Conservation (phyloP, 1,284 basidiomycete genomes). For the Coriolopsis trogii region DNA sequence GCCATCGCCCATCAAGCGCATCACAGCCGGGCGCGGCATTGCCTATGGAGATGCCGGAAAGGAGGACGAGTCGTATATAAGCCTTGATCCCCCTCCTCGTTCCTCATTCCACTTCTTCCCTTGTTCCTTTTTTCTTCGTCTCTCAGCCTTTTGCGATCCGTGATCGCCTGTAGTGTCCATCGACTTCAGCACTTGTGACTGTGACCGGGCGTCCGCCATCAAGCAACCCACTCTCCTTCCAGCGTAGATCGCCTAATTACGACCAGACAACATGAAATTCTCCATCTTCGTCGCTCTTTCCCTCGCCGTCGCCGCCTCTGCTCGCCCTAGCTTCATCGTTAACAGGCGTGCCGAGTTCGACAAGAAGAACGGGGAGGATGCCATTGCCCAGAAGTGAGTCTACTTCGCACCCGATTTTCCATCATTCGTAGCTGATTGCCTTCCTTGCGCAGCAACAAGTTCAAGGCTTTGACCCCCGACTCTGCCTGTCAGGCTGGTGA, state of each 20-base stretch:
- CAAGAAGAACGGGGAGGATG: slow-evolving; percentile 55
- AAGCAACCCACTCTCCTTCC: slow-evolving; percentile 15
- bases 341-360: slow-evolving; percentile 37
- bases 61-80: slow-evolving; percentile 9
- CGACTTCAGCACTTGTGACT: slow-evolving; percentile 20
- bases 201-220: slow-evolving; percentile 28
- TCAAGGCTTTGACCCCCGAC: slow-evolving; percentile 41
- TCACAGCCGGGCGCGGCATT: slow-evolving; percentile 7
- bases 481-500: slow-evolving; percentile 47
- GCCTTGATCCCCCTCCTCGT: background rate
- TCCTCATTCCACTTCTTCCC: slow-evolving; percentile 17
- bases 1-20: slow-evolving; percentile 10
- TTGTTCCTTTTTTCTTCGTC: slow-evolving; percentile 4
- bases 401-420: background rate
- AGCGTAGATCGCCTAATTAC: slow-evolving; percentile 24
- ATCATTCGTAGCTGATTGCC: background rate
- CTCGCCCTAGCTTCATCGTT: slow-evolving; percentile 39
- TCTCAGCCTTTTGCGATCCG: slow-evolving; percentile 26
- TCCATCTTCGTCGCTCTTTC: slow-evolving; percentile 22
- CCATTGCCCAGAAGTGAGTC: slow-evolving; percentile 55
- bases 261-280: slow-evolving; percentile 33
- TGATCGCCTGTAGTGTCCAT: slow-evolving; percentile 25
- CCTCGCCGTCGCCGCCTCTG: slow-evolving; percentile 41
- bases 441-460: slow-evolving; percentile 43
- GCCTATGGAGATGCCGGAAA: background rate